Conservation (phyloP, 345 rosid genomes). For the Hibiscus mutabilis region DNA sequence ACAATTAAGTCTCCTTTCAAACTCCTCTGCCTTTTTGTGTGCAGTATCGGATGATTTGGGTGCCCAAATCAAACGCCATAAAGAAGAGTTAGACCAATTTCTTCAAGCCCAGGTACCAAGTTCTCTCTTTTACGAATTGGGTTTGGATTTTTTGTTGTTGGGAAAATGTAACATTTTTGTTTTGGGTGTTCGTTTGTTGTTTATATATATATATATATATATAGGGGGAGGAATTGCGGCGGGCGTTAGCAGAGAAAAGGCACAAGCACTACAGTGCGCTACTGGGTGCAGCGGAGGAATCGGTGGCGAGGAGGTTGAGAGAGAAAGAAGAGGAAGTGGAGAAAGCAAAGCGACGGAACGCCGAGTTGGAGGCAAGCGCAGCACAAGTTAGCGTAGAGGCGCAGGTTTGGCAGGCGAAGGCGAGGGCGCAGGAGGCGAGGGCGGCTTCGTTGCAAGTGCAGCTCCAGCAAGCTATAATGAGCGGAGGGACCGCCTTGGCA, state of each 20-base stretch:
- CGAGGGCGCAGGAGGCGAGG: constrained; percentile 62
- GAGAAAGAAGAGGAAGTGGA: constrained; percentile 72
- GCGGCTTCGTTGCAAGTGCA: constrained; percentile 75
- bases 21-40: constrained; percentile 28
- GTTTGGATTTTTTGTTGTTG: background rate
- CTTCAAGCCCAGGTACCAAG: constrained; percentile 64
- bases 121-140: constrained; percentile 7
- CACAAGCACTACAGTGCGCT: constrained; percentile 74
- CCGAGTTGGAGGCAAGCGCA: constrained; percentile 78
- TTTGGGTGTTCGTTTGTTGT: background rate
- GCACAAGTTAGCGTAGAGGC: constrained; percentile 67
- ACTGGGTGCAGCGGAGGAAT: constrained; percentile 56
- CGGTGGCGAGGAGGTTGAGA: constrained; percentile 44
- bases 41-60: constrained; percentile 45
- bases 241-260: constrained; percentile 66
- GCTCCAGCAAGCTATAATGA: constrained; percentile 54
- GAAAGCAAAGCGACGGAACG: constrained; percentile 64
- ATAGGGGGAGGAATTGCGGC: constrained; percentile 73
- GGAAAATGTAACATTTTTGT: background rate
- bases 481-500: constrained; percentile 18
- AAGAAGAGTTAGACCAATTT: constrained; percentile 66
- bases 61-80: constrained; percentile 53
- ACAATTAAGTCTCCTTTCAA: constrained; percentile 12
- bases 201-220: background rate
- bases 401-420: constrained; percentile 83